Conservation (phyloP, 169 alveolate genomes). For the Toxoplasma gondii region DNA sequence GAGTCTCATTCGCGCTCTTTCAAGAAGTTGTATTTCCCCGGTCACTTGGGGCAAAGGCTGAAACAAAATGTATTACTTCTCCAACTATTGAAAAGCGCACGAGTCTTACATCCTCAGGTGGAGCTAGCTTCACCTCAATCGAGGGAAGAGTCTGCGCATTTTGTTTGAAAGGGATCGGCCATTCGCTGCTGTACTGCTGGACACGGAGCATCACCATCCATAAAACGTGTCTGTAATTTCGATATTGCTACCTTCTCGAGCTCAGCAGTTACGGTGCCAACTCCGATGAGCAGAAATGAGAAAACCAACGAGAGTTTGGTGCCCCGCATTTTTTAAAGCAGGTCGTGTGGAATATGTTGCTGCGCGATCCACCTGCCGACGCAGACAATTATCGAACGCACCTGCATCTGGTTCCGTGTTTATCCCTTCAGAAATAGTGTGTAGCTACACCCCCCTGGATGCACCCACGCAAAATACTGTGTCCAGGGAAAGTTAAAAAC, state of each 20-base stretch:
- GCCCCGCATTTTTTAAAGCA: not conserved
- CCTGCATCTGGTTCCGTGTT: not conserved
- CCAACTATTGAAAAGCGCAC: not conserved
- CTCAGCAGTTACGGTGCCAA: not conserved
- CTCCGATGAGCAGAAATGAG: not conserved
- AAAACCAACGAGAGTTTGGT: not conserved
- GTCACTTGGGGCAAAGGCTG: slow-evolving; percentile 71
- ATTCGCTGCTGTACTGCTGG: not conserved
- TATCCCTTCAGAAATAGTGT: not conserved
- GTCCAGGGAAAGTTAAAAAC: not conserved
- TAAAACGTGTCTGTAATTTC: not conserved
- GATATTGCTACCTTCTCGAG: not conserved
- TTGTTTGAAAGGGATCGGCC: slow-evolving; percentile 69
- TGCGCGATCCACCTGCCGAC: not conserved
- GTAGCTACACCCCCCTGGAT: not conserved
- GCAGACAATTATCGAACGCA: not conserved
- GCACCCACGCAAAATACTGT: not conserved
- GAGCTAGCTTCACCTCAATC: slow-evolving; percentile 68
- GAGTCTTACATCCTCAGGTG: slow-evolving; percentile 67
- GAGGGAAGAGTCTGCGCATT: slow-evolving; percentile 71
- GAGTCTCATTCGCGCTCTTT: slow-evolving; percentile 57
- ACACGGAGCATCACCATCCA: not conserved
- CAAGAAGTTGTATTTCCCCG: slow-evolving; percentile 64
- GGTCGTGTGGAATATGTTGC: not conserved
- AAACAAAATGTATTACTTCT: not conserved